Percentiles rank a stretch among this genome's conserved stretches.
These are phyloP conservation scores for Fusarium caatingaense DNA, from an alignment of 2,329 filamentous ascomycete species.

Conservation along the genomic window DNA sequence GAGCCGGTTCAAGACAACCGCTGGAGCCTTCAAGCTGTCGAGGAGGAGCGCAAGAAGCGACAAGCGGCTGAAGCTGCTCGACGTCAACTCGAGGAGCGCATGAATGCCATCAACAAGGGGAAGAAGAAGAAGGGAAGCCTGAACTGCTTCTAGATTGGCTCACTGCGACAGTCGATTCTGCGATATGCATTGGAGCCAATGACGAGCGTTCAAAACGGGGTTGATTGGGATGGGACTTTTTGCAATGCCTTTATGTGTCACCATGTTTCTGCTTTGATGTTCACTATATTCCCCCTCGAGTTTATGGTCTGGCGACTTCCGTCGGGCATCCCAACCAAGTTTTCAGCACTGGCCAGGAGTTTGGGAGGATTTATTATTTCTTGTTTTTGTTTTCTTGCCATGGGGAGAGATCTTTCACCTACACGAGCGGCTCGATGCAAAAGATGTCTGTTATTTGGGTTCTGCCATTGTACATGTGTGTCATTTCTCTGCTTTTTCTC, in stretches of 20 bases:
- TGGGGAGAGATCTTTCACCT: slow-evolving; percentile 41
- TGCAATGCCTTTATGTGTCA: slow-evolving; percentile 43
- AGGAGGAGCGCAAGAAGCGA: slow-evolving; percentile 95
- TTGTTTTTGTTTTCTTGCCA: slow-evolving; percentile 12
- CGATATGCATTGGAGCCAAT: slow-evolving; percentile 24
- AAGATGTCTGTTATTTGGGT: slow-evolving; percentile 37
- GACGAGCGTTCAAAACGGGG: slow-evolving; percentile 15
- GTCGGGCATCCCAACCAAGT: slow-evolving; percentile 32
- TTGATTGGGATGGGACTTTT: slow-evolving; percentile 21
- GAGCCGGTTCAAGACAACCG: slow-evolving; percentile 66
- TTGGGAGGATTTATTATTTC: slow-evolving; percentile 39
- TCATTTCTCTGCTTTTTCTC: slow-evolving; percentile 29
- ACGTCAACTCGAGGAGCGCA: slow-evolving; percentile 91
- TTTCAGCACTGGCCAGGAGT: slow-evolving; percentile 50
- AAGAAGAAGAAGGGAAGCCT: slow-evolving; percentile 96
- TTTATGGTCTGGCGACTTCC: slow-evolving; percentile 38
- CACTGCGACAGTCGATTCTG: slow-evolving; percentile 35
- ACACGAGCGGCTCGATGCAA: slow-evolving; percentile 45
- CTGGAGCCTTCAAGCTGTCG: slow-evolving; percentile 86
- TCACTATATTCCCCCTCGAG: slow-evolving; percentile 44
- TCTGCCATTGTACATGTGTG: slow-evolving; percentile 34
- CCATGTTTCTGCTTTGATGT: slow-evolving; percentile 43
- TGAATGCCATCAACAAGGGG: slow-evolving; percentile 87
- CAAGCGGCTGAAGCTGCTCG: slow-evolving; percentile 89
- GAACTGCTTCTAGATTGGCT: slow-evolving; percentile 86